Conservation (phyloP, 345 rosid genomes). For the Eucalyptus brandiana region DNA sequence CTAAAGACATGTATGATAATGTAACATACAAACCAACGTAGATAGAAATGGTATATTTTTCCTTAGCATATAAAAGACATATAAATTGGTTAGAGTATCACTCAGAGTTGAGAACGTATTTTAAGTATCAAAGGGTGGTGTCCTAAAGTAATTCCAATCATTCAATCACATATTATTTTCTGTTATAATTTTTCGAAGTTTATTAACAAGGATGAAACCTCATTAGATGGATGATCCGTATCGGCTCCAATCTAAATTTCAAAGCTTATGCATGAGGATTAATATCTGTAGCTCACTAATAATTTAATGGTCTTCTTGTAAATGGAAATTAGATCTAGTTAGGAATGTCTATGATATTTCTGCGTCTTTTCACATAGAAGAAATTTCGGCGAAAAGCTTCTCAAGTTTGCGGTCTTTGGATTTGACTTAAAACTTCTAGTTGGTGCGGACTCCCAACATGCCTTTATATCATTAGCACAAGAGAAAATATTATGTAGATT, state of each 20-base stretch:
- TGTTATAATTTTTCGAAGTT: background rate
- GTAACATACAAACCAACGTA: background rate
- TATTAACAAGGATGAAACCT: background rate
- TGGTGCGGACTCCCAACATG: background rate
- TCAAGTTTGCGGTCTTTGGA: background rate
- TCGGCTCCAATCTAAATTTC: background rate
- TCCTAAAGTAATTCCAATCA: background rate
- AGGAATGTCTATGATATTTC: background rate
- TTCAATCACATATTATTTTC: background rate
- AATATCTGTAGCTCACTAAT: background rate
- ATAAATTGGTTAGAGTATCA: background rate
- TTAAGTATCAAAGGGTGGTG: background rate
- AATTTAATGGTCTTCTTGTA: background rate
- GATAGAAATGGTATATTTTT: background rate
- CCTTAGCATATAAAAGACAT: background rate
- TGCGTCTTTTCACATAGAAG: background rate
- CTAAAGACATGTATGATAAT: constrained; percentile 1
- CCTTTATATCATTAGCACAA: background rate
- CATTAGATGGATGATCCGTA: background rate
- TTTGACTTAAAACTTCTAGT: background rate
- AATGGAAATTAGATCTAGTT: background rate
- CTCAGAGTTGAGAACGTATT: background rate
- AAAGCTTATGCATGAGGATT: background rate
- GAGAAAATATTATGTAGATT: background rate
- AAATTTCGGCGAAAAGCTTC: background rate